Conservation (phyloP, 129 eudicot species). For the Heracleum sosnowskyi region DNA sequence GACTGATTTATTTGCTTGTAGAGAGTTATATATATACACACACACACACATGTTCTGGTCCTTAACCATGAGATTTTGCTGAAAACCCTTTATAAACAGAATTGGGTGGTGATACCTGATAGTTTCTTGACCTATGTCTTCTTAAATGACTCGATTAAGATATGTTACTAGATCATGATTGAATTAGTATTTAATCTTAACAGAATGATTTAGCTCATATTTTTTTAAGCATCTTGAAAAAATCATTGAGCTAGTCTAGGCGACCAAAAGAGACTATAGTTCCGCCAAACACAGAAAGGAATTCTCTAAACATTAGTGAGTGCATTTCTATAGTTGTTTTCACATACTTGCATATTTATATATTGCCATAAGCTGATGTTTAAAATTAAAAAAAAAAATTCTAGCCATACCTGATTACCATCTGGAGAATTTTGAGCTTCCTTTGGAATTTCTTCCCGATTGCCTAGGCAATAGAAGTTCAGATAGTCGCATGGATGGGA, state of each 20-base stretch:
- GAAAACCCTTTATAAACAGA: neutral
- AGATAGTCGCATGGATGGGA: conserved; percentile 78
- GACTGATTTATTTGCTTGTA: neutral
- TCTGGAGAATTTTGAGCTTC: conserved; percentile 36
- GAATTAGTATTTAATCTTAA: neutral
- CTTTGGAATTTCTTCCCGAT: conserved; percentile 27
- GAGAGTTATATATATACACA: too few relatives aligned
- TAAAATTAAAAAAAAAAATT: neutral
- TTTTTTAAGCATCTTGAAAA: neutral
- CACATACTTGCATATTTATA: neutral
- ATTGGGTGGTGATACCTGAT: neutral
- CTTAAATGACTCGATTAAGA: neutral
- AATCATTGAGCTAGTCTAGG: neutral
- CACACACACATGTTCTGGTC: neutral
- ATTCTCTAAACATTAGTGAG: neutral
- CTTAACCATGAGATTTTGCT: neutral
- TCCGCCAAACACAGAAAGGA: neutral
- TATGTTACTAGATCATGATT: neutral
- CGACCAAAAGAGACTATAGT: neutral
- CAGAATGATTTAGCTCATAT: neutral
- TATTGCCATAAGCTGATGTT: neutral
- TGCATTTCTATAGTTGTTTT: neutral
- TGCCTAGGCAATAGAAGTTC: conserved; percentile 61
- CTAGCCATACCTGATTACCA: conserved; percentile 45
- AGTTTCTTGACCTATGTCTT: neutral